Evolutionary conservation across 2,329 filamentous ascomycete genomes (phyloP), one percentile per base, ranked within the genome.

Genomic region (Exophiala sp.): DNA sequence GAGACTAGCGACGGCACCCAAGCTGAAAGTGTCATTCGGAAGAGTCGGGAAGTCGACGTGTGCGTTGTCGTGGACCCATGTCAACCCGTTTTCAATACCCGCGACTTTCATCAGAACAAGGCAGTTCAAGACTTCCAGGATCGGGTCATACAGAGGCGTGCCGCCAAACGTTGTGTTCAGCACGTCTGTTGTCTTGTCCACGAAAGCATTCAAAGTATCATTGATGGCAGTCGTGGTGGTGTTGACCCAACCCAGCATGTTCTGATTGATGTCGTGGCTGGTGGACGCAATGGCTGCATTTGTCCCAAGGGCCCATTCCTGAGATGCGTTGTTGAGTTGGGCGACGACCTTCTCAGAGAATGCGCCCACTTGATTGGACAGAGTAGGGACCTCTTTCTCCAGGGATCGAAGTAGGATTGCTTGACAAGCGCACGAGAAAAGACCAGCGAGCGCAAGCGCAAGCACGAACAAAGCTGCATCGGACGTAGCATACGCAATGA

Each of bases 1-100:
- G 40, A 79, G 66, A 60, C 75, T 75, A 21, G 72, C 74, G 24
- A 80, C 72, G 48, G 90, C 86, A 35, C 90, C 89, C 46, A 83
- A 72, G 51, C 87, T 91, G 70, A 97, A 95, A 1, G 86, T 86
- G 65, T 95, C 78, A 61, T 87, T 84, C 21, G 80, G 75, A 53
- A 97, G 82, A 46, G 79, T 69, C 0, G 93, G 93, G 60, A 98
- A 85, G 52, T 80, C 73, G 60, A 98, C 78, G 55, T 93, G 80
- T 2, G 93, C 88, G 65, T 97, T 74, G 59, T 97, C 84, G 62
- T 86, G 80, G 9, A 95, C 86, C 91, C 91, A 98, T 1, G 87
- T 95, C n/a, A 97, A 76, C 10, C 86, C 93, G 63, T 86, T 84
- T 66, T 97, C 81, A 58, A 98, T 81, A 18, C 82, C 79, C 58